phyloP scores from a whole-genome alignment of 768 basidiomycete species.

The Leucogyrophana mollusca region DNA sequence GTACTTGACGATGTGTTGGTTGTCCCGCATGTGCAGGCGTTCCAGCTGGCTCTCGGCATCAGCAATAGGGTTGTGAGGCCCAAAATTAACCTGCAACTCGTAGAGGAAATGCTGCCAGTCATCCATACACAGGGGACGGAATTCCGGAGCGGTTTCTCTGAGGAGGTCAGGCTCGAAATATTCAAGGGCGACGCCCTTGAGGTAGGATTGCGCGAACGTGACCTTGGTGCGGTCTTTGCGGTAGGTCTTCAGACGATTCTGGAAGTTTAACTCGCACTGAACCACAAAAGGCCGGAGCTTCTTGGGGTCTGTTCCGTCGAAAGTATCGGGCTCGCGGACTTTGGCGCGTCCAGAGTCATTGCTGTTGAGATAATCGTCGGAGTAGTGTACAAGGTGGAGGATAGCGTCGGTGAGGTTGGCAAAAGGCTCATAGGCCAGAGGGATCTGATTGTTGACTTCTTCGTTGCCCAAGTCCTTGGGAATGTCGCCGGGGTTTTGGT shows the following conservation, averaged over 20 bases:
- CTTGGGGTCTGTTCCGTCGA: conserved; percentile 8
- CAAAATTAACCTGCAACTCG: too few species aligned
- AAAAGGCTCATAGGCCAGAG: too few species aligned
- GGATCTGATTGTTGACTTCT: too few species aligned
- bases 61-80: not conserved
- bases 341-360: too few species aligned
- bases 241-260: not conserved
- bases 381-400: too few species aligned
- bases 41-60: not conserved
- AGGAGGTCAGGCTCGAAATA: too few species aligned
- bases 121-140: too few species aligned
- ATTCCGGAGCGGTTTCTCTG: not conserved
- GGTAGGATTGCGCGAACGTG: not conserved
- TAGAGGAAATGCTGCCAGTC: too few species aligned
- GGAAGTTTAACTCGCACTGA: conserved; percentile 3
- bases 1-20: not conserved
- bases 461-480: too few species aligned
- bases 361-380: too few species aligned
- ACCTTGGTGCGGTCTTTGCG: not conserved
- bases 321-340: conserved; percentile 8
- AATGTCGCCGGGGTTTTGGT: too few species aligned
- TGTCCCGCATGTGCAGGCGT: conserved; percentile 1
- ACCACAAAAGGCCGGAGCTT: conserved; percentile 9
- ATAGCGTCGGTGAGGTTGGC: too few species aligned
- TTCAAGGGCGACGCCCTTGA: conserved; percentile 2